Evolutionary conservation across 2,329 filamentous ascomycete species (phyloP).

Genomic region (Fusarium drepaniforme): DNA sequence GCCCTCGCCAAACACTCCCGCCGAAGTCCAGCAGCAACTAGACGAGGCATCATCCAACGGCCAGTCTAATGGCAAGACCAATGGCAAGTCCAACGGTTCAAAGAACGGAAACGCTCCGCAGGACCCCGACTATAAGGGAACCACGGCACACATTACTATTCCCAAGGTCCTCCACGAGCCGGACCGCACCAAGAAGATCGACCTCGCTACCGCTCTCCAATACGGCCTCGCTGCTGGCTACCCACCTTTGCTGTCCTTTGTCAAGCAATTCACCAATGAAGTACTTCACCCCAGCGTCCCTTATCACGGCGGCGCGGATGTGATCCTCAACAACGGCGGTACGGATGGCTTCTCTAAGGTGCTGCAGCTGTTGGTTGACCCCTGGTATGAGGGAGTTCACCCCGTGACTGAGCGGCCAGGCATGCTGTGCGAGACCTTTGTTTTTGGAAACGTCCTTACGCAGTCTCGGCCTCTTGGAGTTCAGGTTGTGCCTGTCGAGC

Average conservation of each 20-base stretch:
- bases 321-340: slow-evolving; percentile 83
- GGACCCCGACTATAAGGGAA: slow-evolving; percentile 52
- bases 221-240: slow-evolving; percentile 89
- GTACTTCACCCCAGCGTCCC: slow-evolving; percentile 85
- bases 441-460: slow-evolving; percentile 82
- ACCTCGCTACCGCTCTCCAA: slow-evolving; percentile 85
- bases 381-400: slow-evolving; percentile 78
- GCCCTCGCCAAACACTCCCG: slow-evolving; percentile 74
- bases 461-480: slow-evolving; percentile 76
- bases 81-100: neutral
- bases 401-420: slow-evolving; percentile 78
- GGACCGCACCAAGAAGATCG: slow-evolving; percentile 78
- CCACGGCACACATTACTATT: slow-evolving; percentile 70
- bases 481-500: slow-evolving; percentile 78
- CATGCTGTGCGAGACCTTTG: slow-evolving; percentile 82
- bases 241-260: slow-evolving; percentile 80
- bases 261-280: slow-evolving; percentile 82
- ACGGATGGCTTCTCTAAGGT: slow-evolving; percentile 89
- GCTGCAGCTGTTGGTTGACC: slow-evolving; percentile 79
- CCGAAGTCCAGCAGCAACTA: slow-evolving; percentile 33
- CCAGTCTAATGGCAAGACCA: neutral
- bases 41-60: neutral
- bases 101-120: slow-evolving; percentile 1
- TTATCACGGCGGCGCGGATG: slow-evolving; percentile 80
- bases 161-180: slow-evolving; percentile 73